Percentiles rank a stretch among this genome's conserved stretches.
phyloP scores from a whole-genome alignment of 495 filamentous ascomycete species.

The Symbiotaphrina buchneri region DNA sequence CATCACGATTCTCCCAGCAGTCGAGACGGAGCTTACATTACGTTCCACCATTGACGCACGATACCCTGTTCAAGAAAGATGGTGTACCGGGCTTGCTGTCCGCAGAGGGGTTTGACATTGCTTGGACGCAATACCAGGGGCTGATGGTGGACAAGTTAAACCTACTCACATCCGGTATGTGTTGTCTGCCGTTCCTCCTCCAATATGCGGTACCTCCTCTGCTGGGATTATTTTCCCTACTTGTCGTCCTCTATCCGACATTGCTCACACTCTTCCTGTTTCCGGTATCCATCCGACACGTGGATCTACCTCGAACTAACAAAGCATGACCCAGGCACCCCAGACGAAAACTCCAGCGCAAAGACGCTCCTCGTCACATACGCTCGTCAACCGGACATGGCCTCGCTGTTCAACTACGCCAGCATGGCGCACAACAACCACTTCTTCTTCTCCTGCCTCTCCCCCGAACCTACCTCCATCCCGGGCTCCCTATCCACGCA shows the following conservation, averaged over 20 bases:
- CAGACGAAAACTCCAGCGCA: conserved; percentile 28
- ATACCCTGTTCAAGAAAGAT: conserved; percentile 23
- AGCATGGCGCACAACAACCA: conserved; percentile 94
- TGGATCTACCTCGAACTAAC: not conserved
- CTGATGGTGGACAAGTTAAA: conserved; percentile 56
- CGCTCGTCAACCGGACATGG: conserved; percentile 54
- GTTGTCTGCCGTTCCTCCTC: too few relatives aligned
- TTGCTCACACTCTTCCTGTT: not conserved
- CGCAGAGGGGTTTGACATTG: conserved; percentile 37
- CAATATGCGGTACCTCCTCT: not conserved
- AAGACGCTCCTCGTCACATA: conserved; percentile 51
- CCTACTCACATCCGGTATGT: conserved; percentile 43
- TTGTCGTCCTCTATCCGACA: not conserved
- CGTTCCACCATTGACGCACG: conserved; percentile 35
- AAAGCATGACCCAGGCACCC: conserved; percentile 35
- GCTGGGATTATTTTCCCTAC: not conserved
- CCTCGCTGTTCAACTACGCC: conserved; percentile 79
- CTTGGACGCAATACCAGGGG: conserved; percentile 69
- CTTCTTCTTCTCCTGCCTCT: conserved; percentile 66
- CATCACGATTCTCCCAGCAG: not conserved
- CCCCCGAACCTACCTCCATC: conserved; percentile 24
- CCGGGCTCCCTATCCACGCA: conserved; percentile 21
- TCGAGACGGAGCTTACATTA: conserved; percentile 22
- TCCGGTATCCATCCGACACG: too few relatives aligned
- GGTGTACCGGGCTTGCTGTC: conserved; percentile 49